Conservation (phyloP, 768 basidiomycete genomes). For the Macrolepiota fuliginosa region DNA sequence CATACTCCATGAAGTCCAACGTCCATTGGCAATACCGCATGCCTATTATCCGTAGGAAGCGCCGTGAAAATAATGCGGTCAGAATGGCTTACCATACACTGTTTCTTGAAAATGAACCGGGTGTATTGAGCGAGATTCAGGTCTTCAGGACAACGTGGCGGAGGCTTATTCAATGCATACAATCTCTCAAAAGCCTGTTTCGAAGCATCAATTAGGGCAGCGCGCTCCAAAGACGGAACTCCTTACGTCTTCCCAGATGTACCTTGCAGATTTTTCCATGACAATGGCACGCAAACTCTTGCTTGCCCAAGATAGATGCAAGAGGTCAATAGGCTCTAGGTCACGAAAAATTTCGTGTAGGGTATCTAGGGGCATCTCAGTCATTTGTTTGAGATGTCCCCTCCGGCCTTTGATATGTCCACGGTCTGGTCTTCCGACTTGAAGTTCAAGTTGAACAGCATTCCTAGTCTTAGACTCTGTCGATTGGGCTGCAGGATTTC, state of each 20-base stretch:
- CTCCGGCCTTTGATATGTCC: constrained; percentile 15
- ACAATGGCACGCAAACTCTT: constrained; percentile 33
- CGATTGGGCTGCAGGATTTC: not conserved
- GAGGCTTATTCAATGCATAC: constrained; percentile 17
- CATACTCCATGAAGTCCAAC: constrained; percentile 2
- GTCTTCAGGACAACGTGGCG: constrained; percentile 25
- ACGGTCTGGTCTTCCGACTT: not conserved
- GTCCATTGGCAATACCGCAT: not conserved
- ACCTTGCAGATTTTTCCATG: constrained; percentile 16
- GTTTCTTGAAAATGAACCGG: constrained; percentile 28
- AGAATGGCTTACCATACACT: constrained; percentile 1
- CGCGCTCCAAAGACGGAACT: not conserved
- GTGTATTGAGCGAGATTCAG: constrained; percentile 32
- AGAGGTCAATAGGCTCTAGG: constrained; percentile 35
- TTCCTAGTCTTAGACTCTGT: not conserved
- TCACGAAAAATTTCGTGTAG: constrained; percentile 35
- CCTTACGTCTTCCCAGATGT: constrained; percentile 32
- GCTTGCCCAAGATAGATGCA: constrained; percentile 35
- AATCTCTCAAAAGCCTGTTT: constrained; percentile 21
- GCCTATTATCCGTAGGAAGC: not conserved
- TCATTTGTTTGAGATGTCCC: constrained; percentile 24
- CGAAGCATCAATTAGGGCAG: not conserved
- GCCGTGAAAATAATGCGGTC: not conserved
- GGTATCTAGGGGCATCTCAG: constrained; percentile 33
- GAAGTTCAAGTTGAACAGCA: not conserved